Evolutionary conservation across 805 yeast genomes (phyloP).

Genomic region (Blastobotrys muscicola): DNA sequence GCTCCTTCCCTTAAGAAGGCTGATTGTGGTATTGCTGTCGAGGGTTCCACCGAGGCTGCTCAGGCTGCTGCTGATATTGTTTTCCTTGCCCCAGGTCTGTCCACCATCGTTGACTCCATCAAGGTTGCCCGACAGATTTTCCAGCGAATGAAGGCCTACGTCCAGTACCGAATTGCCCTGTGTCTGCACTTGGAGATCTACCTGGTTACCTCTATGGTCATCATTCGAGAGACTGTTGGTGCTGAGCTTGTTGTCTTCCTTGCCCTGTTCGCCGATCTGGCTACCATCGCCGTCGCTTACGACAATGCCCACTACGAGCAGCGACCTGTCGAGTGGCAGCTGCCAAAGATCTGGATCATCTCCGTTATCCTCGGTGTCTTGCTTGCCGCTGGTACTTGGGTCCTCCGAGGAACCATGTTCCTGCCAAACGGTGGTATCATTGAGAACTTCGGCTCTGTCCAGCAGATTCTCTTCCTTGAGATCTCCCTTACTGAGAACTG

Average conservation of each 20-base stretch:
- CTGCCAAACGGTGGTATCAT: constrained; percentile 69
- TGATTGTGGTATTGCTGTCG: constrained; percentile 94
- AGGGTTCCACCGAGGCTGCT: constrained; percentile 97
- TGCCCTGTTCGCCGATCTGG: constrained; percentile 96
- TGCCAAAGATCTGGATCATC: constrained; percentile 97
- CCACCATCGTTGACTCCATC: constrained; percentile 88
- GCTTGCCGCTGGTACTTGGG: constrained; percentile 91
- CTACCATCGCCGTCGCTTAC: constrained; percentile 93
- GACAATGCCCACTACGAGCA: constrained; percentile 95
- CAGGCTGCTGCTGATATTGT: constrained; percentile 96
- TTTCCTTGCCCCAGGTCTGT: constrained; percentile 90
- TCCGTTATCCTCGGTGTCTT: constrained; percentile 77
- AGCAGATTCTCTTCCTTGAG: constrained; percentile 90
- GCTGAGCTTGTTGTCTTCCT: constrained; percentile 88
- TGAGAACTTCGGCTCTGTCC: constrained; percentile 91
- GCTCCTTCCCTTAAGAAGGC: constrained; percentile 97
- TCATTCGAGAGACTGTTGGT: constrained; percentile 76
- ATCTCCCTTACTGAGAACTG: constrained; percentile 94
- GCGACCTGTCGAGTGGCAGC: constrained; percentile 92
- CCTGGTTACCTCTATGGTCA: constrained; percentile 93
- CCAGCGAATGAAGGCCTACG: constrained; percentile 99
- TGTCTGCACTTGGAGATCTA: constrained; percentile 91
- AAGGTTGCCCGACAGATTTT: constrained; percentile 94
- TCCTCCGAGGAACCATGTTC: constrained; percentile 88
- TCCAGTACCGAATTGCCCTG: constrained; percentile 95